Conservation (phyloP, 139 green algal species). For the Parachlorella kessleri region DNA sequence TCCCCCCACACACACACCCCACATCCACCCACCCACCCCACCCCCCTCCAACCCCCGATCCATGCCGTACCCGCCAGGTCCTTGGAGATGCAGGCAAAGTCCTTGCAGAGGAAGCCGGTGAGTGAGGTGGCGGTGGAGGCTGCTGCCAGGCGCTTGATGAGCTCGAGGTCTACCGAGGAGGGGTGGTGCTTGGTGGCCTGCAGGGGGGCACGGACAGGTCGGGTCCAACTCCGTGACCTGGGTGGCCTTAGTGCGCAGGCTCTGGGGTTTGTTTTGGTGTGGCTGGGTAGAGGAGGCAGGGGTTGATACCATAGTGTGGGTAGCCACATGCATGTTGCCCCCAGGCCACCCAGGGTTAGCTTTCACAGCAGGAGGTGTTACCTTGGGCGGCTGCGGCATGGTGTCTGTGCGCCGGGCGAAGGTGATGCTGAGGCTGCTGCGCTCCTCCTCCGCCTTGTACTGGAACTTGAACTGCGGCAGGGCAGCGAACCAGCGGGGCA, state of each 20-base stretch:
- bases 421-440: slow-evolving; percentile 62
- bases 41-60: neutral
- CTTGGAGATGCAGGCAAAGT: slow-evolving; percentile 86
- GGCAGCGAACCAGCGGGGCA: too few species aligned
- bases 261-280: too few species aligned
- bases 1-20: neutral
- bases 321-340: too few species aligned
- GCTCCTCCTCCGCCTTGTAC: slow-evolving; percentile 63
- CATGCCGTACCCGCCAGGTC: slow-evolving; percentile 46
- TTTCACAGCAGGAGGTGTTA: too few species aligned
- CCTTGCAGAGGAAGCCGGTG: slow-evolving; percentile 75
- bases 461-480: slow-evolving; percentile 78
- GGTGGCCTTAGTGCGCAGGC: too few species aligned
- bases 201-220: neutral
- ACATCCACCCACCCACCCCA: neutral
- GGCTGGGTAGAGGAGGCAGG: too few species aligned
- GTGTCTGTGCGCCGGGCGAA: slow-evolving; percentile 90
- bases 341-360: too few species aligned
- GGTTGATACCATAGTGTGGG: too few species aligned
- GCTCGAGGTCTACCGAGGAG: slow-evolving; percentile 89
- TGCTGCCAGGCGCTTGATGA: slow-evolving; percentile 84
- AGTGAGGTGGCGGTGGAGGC: slow-evolving; percentile 64
- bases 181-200: slow-evolving; percentile 86
- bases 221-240: too few species aligned
- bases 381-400: slow-evolving; percentile 80